Conservation (phyloP, 805 yeast genomes). For the Pichia scutulata region DNA sequence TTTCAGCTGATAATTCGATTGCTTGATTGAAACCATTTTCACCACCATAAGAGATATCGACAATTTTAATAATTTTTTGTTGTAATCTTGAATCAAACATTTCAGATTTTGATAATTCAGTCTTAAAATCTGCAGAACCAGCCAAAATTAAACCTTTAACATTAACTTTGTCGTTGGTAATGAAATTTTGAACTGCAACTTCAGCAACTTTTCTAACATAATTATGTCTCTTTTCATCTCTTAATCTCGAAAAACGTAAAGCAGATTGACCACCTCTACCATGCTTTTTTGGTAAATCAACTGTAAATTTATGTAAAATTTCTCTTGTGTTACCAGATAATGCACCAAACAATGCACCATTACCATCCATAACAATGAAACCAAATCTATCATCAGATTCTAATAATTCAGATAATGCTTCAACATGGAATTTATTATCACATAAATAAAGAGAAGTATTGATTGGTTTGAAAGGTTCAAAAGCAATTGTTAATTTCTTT, state of each 20-base stretch:
- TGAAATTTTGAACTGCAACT: slow-evolving; percentile 94
- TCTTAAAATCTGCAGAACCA: slow-evolving; percentile 98
- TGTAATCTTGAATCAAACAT: slow-evolving; percentile 86
- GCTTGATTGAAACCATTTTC: slow-evolving; percentile 99
- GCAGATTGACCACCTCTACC: slow-evolving; percentile 99
- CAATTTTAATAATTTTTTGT: slow-evolving; percentile 82
- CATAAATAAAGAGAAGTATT: slow-evolving; percentile 93
- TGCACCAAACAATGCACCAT: slow-evolving; percentile 93
- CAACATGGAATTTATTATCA: slow-evolving; percentile 98
- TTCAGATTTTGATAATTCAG: slow-evolving; percentile 86
- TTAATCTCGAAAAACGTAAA: slow-evolving; percentile 94
- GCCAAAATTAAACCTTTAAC: slow-evolving; percentile 94
- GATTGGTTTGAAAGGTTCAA: slow-evolving; percentile 98
- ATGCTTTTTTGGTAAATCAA: slow-evolving; percentile 98
- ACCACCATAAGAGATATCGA: slow-evolving; percentile 98
- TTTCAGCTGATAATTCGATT: slow-evolving; percentile 93
- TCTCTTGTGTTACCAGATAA: slow-evolving; percentile 96
- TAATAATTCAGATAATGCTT: slow-evolving; percentile 86
- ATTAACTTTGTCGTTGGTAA: slow-evolving; percentile 88
- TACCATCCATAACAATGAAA: slow-evolving; percentile 99
- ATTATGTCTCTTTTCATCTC: slow-evolving; percentile 99
- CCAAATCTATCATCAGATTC: slow-evolving; percentile 97
- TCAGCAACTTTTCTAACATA: slow-evolving; percentile 98
- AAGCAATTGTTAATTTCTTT: slow-evolving; percentile 92
- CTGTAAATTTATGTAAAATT: slow-evolving; percentile 90